Percentiles rank a stretch among this genome's conserved stretches.
Evolutionary conservation across 2,329 filamentous ascomycete species (phyloP).

Genomic region (Fusarium algeriense): DNA sequence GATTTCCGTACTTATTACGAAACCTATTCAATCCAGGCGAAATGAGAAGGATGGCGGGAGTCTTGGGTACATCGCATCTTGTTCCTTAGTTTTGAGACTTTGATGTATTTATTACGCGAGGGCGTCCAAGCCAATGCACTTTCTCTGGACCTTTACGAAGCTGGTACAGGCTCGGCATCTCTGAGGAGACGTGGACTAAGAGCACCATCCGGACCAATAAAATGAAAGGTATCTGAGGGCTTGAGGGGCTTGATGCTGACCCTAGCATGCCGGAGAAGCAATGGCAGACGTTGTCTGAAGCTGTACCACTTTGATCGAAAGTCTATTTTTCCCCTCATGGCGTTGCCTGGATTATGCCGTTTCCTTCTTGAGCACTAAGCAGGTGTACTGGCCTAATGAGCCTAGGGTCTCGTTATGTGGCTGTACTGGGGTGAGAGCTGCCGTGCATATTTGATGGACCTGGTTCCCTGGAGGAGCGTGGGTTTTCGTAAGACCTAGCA

Average conservation of each 20-base stretch:
- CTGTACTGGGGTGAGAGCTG: slow-evolving; percentile 31
- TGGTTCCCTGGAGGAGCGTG: slow-evolving; percentile 16
- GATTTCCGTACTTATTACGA: not conserved
- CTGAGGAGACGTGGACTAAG: slow-evolving; percentile 15
- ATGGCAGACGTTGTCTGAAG: slow-evolving; percentile 32
- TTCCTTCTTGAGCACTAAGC: slow-evolving; percentile 21
- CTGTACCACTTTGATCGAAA: slow-evolving; percentile 40
- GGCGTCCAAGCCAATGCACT: slow-evolving; percentile 4
- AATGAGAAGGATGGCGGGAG: not conserved
- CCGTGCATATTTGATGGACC: slow-evolving; percentile 28
- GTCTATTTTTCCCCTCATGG: slow-evolving; percentile 46
- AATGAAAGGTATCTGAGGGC: slow-evolving; percentile 3
- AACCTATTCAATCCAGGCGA: slow-evolving; percentile 3
- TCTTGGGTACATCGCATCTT: not conserved
- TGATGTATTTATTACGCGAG: not conserved
- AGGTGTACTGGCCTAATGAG: slow-evolving; percentile 23
- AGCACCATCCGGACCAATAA: slow-evolving; percentile 26
- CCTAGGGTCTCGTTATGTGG: slow-evolving; percentile 17
- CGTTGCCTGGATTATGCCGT: slow-evolving; percentile 25
- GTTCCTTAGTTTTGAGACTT: not conserved
- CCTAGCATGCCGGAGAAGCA: slow-evolving; percentile 14
- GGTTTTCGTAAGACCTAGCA: slow-evolving; percentile 12
- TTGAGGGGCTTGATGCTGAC: slow-evolving; percentile 33
- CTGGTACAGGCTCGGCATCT: slow-evolving; percentile 12
- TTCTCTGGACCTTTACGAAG: not conserved